Conservation (phyloP, 345 rosid species). For the Hibiscus trionum region DNA sequence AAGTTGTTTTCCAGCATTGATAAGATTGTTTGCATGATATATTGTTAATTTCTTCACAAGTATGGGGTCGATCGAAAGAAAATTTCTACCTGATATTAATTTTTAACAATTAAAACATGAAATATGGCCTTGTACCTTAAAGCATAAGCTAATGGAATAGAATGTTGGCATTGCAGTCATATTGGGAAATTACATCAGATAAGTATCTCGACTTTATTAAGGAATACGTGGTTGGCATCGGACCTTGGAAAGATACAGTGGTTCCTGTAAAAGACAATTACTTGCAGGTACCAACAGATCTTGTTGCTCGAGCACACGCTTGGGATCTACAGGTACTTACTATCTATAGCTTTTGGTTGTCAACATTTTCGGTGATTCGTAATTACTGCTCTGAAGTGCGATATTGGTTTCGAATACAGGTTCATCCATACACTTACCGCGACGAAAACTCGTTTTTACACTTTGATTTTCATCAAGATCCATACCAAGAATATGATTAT, state of each 20-base stretch:
- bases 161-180: conserved; percentile 49
- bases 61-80: not conserved
- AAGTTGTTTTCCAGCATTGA: not conserved
- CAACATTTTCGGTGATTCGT: not conserved
- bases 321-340: conserved; percentile 60
- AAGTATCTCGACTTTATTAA: conserved; percentile 59
- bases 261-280: conserved; percentile 60
- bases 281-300: conserved; percentile 67
- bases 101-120: not conserved
- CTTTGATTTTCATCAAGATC: conserved; percentile 62
- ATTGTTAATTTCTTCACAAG: not conserved
- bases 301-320: conserved; percentile 78
- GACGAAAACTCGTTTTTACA: conserved; percentile 57
- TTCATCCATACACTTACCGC: conserved; percentile 85
- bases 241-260: conserved; percentile 96
- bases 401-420: conserved; percentile 32
- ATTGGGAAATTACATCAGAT: conserved; percentile 79
- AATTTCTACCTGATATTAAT: too few species aligned
- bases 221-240: conserved; percentile 83
- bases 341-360: not conserved
- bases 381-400: not conserved
- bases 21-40: not conserved
- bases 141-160: not conserved
- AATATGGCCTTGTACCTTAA: not conserved
- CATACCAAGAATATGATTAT: conserved; percentile 58